phyloP scores from a whole-genome alignment of 2,329 filamentous ascomycete genomes.

The Blastomyces percursus region DNA sequence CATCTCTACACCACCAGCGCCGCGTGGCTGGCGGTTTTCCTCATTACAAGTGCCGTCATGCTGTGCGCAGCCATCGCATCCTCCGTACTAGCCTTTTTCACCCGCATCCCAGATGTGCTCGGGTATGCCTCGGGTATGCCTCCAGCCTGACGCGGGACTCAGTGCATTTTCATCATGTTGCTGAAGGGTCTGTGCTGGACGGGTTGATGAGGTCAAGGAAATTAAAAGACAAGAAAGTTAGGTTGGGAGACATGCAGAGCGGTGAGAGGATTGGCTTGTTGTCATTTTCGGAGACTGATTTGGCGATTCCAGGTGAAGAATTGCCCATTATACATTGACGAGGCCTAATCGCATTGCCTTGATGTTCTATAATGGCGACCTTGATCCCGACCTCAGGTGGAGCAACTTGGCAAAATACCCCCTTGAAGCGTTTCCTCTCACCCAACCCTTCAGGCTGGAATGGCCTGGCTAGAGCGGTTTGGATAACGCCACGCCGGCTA shows the following conservation, averaged over 20 bases:
- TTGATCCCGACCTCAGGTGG: no score
- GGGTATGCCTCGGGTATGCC: constrained; percentile 2
- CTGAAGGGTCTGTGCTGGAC: neutral
- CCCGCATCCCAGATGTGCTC: constrained; percentile 3
- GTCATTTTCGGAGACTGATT: constrained; percentile 1
- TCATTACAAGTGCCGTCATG: neutral
- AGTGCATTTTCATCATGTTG: neutral
- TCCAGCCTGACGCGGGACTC: constrained; percentile 3
- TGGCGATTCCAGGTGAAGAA: no score
- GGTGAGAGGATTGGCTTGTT: neutral
- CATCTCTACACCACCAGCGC: constrained; percentile 1
- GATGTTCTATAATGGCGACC: no score
- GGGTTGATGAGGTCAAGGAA: constrained; percentile 1
- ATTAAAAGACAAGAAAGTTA: constrained; percentile 3
- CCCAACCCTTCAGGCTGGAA: no score
- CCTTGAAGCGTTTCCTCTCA: no score
- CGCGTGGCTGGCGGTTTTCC: constrained; percentile 5
- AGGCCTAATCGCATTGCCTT: no score
- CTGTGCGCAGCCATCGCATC: constrained; percentile 1
- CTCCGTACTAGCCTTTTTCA: neutral
- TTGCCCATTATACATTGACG: no score
- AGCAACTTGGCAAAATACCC: no score
- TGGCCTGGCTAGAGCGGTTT: no score
- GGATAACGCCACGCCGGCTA: no score
- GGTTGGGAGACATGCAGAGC: constrained; percentile 3